A percentile compares a stretch with the other conserved stretches of the same genome.
Conservation (phyloP, 2,329 filamentous ascomycete species). For the Neofusicoccum sp. region DNA sequence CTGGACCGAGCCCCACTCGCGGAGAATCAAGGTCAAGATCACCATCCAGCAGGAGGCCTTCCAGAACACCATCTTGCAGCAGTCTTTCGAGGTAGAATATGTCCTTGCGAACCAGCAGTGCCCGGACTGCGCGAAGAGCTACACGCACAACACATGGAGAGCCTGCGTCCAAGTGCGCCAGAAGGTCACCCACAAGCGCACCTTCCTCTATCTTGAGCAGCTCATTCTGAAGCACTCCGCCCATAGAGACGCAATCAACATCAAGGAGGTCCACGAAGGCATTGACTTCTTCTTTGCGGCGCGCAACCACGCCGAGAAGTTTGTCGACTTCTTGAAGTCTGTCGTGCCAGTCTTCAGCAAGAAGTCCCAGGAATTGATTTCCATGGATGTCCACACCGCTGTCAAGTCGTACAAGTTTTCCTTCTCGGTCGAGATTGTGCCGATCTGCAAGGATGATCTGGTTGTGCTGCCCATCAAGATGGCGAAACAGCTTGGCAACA, state of each 20-base stretch:
- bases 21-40: conserved; percentile 89
- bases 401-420: conserved; percentile 94
- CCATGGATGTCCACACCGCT: conserved; percentile 85
- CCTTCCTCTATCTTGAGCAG: conserved; percentile 82
- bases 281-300: conserved; percentile 94
- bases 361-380: conserved; percentile 90
- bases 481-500: conserved; percentile 84
- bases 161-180: conserved; percentile 93
- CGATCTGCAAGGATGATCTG: conserved; percentile 95
- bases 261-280: conserved; percentile 93
- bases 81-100: conserved; percentile 93
- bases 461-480: conserved; percentile 89
- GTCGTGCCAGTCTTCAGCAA: conserved; percentile 76
- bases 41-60: conserved; percentile 77
- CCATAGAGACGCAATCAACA: conserved; percentile 92
- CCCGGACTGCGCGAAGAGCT: conserved; percentile 91
- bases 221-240: conserved; percentile 92
- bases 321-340: conserved; percentile 84
- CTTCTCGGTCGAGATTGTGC: conserved; percentile 83
- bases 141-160: conserved; percentile 93
- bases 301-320: conserved; percentile 87
- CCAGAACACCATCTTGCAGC: conserved; percentile 73
- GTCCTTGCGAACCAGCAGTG: conserved; percentile 90
- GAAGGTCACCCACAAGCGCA: conserved; percentile 94
- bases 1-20: conserved; percentile 97